A percentile compares a stretch with the other conserved stretches of the same genome.
Conservation (phyloP, 345 rosid species). For the Eucalyptus camaldulensis region DNA sequence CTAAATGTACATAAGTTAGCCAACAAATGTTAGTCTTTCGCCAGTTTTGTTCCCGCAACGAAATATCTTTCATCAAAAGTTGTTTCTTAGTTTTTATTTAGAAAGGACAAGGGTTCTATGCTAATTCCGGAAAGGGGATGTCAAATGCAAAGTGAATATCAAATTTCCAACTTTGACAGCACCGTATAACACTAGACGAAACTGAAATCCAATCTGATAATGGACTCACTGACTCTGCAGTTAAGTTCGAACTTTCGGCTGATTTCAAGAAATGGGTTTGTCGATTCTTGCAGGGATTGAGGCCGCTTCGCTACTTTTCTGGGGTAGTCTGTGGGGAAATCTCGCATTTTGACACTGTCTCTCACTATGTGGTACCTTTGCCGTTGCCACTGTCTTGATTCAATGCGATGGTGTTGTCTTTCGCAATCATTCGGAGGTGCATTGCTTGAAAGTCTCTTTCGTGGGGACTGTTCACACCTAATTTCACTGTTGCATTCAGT, state of each 20-base stretch:
- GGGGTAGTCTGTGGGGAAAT: neutral
- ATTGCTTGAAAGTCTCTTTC: neutral
- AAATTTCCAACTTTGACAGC: no score
- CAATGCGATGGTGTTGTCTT: neutral
- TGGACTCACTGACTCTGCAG: no score
- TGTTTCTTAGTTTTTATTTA: fast-evolving
- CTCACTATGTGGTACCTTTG: neutral
- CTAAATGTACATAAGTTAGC: no score
- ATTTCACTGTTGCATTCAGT: neutral
- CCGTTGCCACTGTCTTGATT: neutral
- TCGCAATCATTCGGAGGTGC: neutral
- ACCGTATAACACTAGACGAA: no score
- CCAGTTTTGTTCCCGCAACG: fast-evolving
- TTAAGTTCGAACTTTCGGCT: neutral
- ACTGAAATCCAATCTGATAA: no score
- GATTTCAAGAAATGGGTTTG: neutral
- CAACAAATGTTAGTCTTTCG: no score
- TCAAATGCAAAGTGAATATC: no score
- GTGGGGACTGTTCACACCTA: neutral
- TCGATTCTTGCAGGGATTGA: neutral
- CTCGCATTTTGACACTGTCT: neutral
- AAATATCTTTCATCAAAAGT: no score
- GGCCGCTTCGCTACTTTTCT: neutral
- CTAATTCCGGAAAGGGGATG: no score
- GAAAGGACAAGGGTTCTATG: no score